Percentiles rank a stretch among this genome's conserved stretches.
Evolutionary conservation across 768 basidiomycete species (phyloP).

Genomic region (Tylopilus sp.): DNA sequence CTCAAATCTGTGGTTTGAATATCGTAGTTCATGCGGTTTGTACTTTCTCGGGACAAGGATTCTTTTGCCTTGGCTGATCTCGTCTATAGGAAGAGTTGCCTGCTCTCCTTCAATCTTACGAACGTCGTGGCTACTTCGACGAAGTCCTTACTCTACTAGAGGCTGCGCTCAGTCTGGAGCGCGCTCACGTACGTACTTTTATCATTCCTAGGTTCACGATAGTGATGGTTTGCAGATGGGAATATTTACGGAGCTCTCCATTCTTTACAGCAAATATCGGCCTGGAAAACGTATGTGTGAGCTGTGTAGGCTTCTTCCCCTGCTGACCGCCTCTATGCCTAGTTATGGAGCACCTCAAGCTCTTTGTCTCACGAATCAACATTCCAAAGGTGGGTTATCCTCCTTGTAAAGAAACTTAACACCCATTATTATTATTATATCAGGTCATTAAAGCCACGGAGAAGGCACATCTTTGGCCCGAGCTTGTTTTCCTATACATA

Average conservation of each 20-base stretch:
- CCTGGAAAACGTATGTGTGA: constrained; percentile 80
- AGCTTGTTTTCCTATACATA: constrained; percentile 97
- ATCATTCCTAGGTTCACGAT: background rate
- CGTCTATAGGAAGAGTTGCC: constrained; percentile 67
- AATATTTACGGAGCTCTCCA: constrained; percentile 93
- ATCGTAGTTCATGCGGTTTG: constrained; percentile 85
- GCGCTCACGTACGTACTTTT: constrained; percentile 68
- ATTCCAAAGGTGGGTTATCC: constrained; percentile 73
- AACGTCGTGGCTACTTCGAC: constrained; percentile 89
- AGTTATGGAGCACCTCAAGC: constrained; percentile 99
- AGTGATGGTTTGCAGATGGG: constrained; percentile 62
- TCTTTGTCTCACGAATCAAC: constrained; percentile 94
- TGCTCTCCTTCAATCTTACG: constrained; percentile 76
- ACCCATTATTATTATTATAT: background rate
- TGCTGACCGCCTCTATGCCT: constrained; percentile 7
- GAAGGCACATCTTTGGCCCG: constrained; percentile 96
- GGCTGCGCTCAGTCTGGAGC: constrained; percentile 92
- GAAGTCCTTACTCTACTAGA: constrained; percentile 90
- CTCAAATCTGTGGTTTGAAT: constrained; percentile 98
- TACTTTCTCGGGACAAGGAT: constrained; percentile 11
- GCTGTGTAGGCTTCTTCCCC: background rate
- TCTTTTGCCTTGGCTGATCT: constrained; percentile 4
- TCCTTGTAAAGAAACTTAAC: background rate
- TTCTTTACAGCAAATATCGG: constrained; percentile 91
- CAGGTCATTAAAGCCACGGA: constrained; percentile 93